Conservation (phyloP, 768 basidiomycete species). For the Zangia roseola region DNA sequence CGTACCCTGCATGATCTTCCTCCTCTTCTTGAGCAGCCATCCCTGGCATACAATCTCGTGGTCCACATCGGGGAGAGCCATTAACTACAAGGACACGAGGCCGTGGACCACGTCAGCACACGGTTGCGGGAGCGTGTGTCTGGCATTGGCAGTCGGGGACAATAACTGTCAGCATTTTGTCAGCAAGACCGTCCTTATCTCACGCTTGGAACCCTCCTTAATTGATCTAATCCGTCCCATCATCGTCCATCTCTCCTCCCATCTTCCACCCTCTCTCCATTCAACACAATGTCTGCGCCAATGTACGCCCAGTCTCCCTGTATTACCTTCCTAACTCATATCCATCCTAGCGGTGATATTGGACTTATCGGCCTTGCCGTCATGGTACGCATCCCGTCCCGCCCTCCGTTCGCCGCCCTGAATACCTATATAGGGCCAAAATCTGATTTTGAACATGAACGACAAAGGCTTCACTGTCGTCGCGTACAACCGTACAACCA, state of each 20-base stretch:
- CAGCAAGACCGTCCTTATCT: constrained; percentile 6
- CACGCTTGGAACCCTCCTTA: constrained; percentile 18
- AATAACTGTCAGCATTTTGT: neutral
- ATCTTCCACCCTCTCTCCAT: constrained; percentile 34
- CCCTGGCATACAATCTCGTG: constrained; percentile 54
- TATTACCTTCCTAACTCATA: constrained; percentile 15
- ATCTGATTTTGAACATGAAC: constrained; percentile 97
- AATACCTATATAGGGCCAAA: constrained; percentile 71
- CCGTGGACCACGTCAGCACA: neutral
- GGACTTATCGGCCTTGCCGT: constrained; percentile 98
- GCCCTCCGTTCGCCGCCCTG: constrained; percentile 8
- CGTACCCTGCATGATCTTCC: constrained; percentile 86
- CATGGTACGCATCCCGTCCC: constrained; percentile 63
- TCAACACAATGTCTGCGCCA: constrained; percentile 42
- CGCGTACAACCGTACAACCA: constrained; percentile 95
- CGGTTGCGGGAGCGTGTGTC: constrained; percentile 1
- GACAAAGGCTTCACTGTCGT: constrained; percentile 99
- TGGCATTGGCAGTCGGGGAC: constrained; percentile 5
- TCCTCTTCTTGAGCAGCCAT: constrained; percentile 84
- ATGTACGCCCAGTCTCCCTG: constrained; percentile 42
- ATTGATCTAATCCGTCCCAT: constrained; percentile 29
- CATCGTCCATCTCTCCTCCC: constrained; percentile 29
- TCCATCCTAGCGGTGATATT: constrained; percentile 77
- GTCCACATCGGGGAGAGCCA: constrained; percentile 13
- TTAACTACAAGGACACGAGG: neutral